A percentile compares a stretch with the other conserved stretches of the same genome.
Conservation (phyloP, 148 eudicot species). For the Camellia granthamiana region DNA sequence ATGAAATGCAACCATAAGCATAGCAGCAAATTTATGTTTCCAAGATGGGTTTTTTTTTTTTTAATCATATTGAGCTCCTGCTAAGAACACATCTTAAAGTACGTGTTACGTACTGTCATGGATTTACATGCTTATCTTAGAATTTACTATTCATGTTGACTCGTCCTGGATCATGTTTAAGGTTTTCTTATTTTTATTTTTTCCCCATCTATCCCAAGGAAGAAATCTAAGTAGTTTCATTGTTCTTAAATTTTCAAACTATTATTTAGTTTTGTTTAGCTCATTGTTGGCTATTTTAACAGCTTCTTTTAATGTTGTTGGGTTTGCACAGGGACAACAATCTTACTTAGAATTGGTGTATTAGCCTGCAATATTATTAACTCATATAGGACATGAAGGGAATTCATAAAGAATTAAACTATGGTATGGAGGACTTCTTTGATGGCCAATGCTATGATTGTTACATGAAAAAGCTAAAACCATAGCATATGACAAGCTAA, state of each 20-base stretch:
- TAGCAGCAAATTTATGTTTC: neutral
- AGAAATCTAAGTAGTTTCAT: neutral
- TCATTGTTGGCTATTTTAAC: too few relatives aligned
- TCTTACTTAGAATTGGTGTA: neutral
- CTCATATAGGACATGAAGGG: neutral
- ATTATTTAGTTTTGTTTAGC: neutral
- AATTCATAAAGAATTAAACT: too few relatives aligned
- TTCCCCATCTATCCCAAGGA: too few relatives aligned
- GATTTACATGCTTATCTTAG: neutral
- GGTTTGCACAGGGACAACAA: neutral
- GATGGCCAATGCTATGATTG: neutral
- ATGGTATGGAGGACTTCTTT: neutral
- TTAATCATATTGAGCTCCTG: neutral
- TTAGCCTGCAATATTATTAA: neutral
- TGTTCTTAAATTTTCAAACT: neutral
- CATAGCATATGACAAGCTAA: too few relatives aligned
- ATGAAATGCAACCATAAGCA: neutral
- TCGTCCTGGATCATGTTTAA: too few relatives aligned
- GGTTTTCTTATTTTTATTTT: too few relatives aligned
- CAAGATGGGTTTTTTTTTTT: neutral
- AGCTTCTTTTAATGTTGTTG: too few relatives aligned
- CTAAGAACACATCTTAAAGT: neutral
- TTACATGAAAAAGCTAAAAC: neutral
- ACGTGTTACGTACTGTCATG: neutral
- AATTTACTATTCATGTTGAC: too few relatives aligned